These are phyloP conservation scores for Aciculosporium take DNA, from an alignment of 2,329 filamentous ascomycete species.

Conservation along the genomic window DNA sequence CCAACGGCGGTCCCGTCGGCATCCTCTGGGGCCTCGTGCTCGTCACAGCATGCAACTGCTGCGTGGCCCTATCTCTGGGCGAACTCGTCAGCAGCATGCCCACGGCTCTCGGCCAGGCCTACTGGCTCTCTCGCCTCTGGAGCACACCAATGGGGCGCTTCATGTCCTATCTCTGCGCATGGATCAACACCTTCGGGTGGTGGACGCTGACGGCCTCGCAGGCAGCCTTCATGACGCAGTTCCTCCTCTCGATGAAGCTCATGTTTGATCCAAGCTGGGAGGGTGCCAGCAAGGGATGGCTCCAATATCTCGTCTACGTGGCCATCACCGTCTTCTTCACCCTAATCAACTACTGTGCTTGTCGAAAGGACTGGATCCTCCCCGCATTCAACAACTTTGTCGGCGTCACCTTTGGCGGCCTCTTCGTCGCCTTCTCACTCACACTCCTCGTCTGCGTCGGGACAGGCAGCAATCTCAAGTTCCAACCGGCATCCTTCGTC, in stretches of 20 bases:
- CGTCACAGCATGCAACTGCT: conserved; percentile 37
- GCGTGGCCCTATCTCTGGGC: conserved; percentile 39
- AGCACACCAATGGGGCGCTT: conserved; percentile 30
- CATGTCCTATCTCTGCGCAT: conserved; percentile 41
- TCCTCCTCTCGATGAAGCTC: conserved; percentile 41
- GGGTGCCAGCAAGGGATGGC: conserved; percentile 32
- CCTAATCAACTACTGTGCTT: conserved; percentile 34
- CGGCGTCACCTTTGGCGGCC: conserved; percentile 33
- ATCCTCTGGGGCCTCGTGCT: conserved; percentile 41
- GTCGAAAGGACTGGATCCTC: conserved; percentile 25
- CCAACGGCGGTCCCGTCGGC: conserved; percentile 37
- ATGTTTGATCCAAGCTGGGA: conserved; percentile 35
- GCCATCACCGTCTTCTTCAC: conserved; percentile 34
- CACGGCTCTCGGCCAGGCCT: conserved; percentile 44
- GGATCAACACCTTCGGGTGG: conserved; percentile 48
- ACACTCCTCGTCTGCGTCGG: conserved; percentile 39
- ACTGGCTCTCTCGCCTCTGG: conserved; percentile 31
- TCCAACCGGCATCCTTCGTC: conserved; percentile 35
- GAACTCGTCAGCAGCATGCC: conserved; percentile 45
- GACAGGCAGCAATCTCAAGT: conserved; percentile 26
- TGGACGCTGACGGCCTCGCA: conserved; percentile 41
- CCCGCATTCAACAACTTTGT: conserved; percentile 43
- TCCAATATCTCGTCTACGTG: conserved; percentile 40
- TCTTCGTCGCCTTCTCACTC: conserved; percentile 38
- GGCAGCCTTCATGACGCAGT: conserved; percentile 43